Evolutionary conservation across 805 yeast species (phyloP).

Genomic region (Scheffersomyces ergatensis): DNA sequence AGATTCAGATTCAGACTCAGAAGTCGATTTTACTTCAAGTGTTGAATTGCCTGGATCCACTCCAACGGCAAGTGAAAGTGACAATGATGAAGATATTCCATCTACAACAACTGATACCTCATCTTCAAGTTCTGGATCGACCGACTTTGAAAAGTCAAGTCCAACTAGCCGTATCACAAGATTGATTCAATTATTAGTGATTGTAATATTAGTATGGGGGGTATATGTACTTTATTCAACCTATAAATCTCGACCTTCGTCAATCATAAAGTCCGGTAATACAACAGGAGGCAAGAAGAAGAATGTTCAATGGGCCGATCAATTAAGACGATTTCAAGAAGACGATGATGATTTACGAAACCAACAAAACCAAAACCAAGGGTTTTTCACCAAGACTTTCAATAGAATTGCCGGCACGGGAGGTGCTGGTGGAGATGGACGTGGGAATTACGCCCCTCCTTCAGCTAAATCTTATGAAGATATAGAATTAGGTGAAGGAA

Average conservation of each 20-base stretch:
- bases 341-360: conserved; percentile 20
- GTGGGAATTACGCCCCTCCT: conserved; percentile 26
- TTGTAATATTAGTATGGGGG: conserved; percentile 39
- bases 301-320: conserved; percentile 49
- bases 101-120: not conserved
- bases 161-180: conserved; percentile 24
- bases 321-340: conserved; percentile 32
- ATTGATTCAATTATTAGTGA: conserved; percentile 37
- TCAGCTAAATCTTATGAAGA: conserved; percentile 23
- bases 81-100: conserved; percentile 2
- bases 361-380: conserved; percentile 21
- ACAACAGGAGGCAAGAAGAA: conserved; percentile 33
- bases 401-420: conserved; percentile 26
- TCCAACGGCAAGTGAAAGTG: not conserved
- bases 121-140: not conserved
- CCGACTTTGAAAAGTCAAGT: conserved; percentile 2
- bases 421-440: conserved; percentile 14
- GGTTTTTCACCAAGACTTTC: conserved; percentile 36
- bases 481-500: conserved; percentile 41
- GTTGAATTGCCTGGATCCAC: not conserved
- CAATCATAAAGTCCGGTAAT: conserved; percentile 35
- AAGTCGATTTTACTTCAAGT: not conserved
- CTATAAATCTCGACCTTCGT: conserved; percentile 37
- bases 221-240: conserved; percentile 35
- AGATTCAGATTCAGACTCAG: not conserved